A percentile compares a stretch with the other conserved stretches of the same genome.
Conservation (phyloP, 805 yeast genomes). For the Naumovozyma castellii region DNA sequence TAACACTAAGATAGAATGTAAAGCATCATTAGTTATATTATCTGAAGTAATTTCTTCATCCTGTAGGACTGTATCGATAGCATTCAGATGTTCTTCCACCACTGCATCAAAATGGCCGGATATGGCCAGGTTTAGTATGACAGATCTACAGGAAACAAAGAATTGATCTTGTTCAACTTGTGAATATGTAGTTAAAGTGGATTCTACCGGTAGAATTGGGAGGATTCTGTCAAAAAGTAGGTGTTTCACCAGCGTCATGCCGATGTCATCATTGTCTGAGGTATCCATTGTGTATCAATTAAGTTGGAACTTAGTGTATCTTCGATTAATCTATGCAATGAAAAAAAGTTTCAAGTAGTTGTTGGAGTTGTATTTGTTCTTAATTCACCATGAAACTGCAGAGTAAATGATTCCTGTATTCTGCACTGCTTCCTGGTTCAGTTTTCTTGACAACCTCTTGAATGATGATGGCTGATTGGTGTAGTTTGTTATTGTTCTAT, state of each 20-base stretch:
- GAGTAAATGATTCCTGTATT: too few relatives aligned
- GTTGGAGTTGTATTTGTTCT: too few relatives aligned
- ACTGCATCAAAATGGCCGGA: constrained; percentile 15
- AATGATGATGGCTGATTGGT: too few relatives aligned
- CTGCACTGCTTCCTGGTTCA: neutral
- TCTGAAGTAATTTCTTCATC: constrained; percentile 10
- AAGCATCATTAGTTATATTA: constrained; percentile 8
- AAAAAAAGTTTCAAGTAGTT: too few relatives aligned
- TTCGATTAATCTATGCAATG: too few relatives aligned
- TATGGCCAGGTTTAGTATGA: constrained; percentile 18
- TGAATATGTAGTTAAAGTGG: constrained; percentile 11
- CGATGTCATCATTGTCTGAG: neutral
- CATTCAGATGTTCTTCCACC: constrained; percentile 9
- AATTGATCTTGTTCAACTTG: constrained; percentile 19
- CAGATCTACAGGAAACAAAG: constrained; percentile 19
- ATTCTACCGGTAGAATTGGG: constrained; percentile 21
- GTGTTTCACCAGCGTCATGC: constrained; percentile 14
- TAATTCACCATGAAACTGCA: too few relatives aligned
- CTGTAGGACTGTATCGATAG: constrained; percentile 14
- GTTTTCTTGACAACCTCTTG: too few relatives aligned
- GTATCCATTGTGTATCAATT: neutral
- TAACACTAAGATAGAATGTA: constrained; percentile 27
- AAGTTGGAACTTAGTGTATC: too few relatives aligned
- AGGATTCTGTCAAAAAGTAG: constrained; percentile 17
- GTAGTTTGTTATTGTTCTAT: too few relatives aligned